Conservation (phyloP, 257 asterid species). For the Buddleja alternifolia region DNA sequence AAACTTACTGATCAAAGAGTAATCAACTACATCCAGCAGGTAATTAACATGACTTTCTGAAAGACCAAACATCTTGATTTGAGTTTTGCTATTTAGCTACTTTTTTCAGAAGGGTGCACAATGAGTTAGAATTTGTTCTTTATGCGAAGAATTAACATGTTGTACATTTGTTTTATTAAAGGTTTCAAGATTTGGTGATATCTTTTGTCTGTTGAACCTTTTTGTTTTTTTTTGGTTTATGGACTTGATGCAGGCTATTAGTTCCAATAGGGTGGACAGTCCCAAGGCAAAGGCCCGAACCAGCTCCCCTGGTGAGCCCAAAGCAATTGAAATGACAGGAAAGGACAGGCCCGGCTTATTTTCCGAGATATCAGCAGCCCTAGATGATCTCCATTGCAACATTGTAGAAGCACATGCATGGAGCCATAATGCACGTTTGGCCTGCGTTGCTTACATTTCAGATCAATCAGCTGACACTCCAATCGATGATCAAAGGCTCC, state of each 20-base stretch:
- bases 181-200: too few relatives aligned
- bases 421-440: constrained; percentile 74
- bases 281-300: constrained; percentile 30
- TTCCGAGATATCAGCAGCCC: constrained; percentile 82
- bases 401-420: constrained; percentile 76
- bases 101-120: too few relatives aligned
- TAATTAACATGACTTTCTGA: constrained; percentile 16
- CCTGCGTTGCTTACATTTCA: constrained; percentile 71
- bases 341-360: constrained; percentile 76
- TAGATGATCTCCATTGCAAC: constrained; percentile 74
- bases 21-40: constrained; percentile 70
- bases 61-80: neutral
- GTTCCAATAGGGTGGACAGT: constrained; percentile 32
- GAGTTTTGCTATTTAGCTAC: neutral
- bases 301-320: constrained; percentile 34
- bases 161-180: too few relatives aligned
- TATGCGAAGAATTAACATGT: too few relatives aligned
- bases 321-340: constrained; percentile 77
- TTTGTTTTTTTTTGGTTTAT: too few relatives aligned
- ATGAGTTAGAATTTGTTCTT: constrained; percentile 6
- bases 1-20: constrained; percentile 66
- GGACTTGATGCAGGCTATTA: constrained; percentile 61
- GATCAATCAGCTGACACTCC: constrained; percentile 45
- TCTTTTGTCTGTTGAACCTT: too few relatives aligned
- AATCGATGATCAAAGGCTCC: constrained; percentile 61